phyloP scores from a whole-genome alignment of 352 stramenopile species.

The Globisporangium yorkense region DNA sequence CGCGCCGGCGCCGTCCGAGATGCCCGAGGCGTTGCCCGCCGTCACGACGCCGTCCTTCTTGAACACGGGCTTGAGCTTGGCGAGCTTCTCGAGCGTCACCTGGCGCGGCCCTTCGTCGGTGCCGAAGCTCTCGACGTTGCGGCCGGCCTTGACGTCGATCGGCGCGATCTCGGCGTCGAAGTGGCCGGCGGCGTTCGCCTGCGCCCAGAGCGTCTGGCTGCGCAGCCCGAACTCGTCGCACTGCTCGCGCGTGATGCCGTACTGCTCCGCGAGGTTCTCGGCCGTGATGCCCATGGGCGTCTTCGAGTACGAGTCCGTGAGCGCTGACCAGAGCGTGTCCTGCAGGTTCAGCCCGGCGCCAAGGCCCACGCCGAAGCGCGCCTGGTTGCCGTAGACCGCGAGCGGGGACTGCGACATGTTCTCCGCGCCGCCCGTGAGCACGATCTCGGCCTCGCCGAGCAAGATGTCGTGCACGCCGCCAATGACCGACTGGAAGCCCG shows the following conservation, averaged over 20 bases:
- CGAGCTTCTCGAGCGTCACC: conserved; percentile 81
- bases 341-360: conserved; percentile 91
- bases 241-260: conserved; percentile 91
- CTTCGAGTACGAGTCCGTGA: conserved; percentile 94
- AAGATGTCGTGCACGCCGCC: conserved; percentile 89
- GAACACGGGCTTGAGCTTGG: conserved; percentile 94
- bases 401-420: conserved; percentile 97
- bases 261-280: conserved; percentile 97
- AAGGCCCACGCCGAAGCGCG: conserved; percentile 91
- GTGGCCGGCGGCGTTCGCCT: conserved; percentile 86
- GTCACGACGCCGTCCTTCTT: conserved; percentile 97
- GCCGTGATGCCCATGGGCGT: conserved; percentile 98
- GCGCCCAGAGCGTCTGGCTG: conserved; percentile 91
- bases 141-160: conserved; percentile 87
- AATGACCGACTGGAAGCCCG: conserved; percentile 95
- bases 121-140: conserved; percentile 82
- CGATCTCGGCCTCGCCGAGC: conserved; percentile 86
- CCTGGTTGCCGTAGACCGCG: conserved; percentile 87
- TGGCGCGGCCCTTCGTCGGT: conserved; percentile 75
- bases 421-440: conserved; percentile 88
- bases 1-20: conserved; percentile 94
- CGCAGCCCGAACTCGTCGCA: conserved; percentile 93
- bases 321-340: conserved; percentile 95
- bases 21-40: conserved; percentile 94
- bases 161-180: conserved; percentile 96